Evolutionary conservation across 495 filamentous ascomycete genomes (phyloP).

Genomic region (Annulohypoxylon bovei): DNA sequence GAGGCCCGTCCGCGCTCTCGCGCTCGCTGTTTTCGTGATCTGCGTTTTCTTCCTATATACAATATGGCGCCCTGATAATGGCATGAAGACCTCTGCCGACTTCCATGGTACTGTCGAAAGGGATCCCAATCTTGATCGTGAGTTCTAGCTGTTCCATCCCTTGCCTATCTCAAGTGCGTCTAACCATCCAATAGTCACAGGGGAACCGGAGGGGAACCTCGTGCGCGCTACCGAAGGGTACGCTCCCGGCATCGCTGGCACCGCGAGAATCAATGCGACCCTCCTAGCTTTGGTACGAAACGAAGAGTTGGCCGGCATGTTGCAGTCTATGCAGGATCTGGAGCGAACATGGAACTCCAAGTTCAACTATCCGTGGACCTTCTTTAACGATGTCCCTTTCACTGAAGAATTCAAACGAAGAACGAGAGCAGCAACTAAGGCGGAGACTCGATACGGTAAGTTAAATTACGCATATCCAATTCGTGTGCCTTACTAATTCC

Average conservation of each 20-base stretch:
- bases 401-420: slow-evolving; percentile 87
- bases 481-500: slow-evolving; percentile 32
- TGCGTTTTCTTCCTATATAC: slow-evolving; percentile 80
- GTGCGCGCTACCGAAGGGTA: slow-evolving; percentile 77
- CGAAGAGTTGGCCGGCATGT: slow-evolving; percentile 81
- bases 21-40: slow-evolving; percentile 71
- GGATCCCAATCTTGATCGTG: slow-evolving; percentile 88
- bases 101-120: slow-evolving; percentile 64
- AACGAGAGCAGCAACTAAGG: slow-evolving; percentile 83
- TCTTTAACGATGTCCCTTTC: slow-evolving; percentile 97
- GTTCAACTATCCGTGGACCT: slow-evolving; percentile 99
- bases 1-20: slow-evolving; percentile 82
- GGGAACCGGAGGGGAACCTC: slow-evolving; percentile 81
- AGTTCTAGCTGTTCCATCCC: slow-evolving; percentile 37
- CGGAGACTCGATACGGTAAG: slow-evolving; percentile 83
- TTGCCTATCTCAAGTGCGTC: not conserved
- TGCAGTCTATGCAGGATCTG: slow-evolving; percentile 87
- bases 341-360: slow-evolving; percentile 98
- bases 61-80: slow-evolving; percentile 63
- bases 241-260: slow-evolving; percentile 74
- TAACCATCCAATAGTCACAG: slow-evolving; percentile 66
- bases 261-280: slow-evolving; percentile 89
- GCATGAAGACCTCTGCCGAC: slow-evolving; percentile 47
- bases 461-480: slow-evolving; percentile 18
- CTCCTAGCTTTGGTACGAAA: slow-evolving; percentile 94